Base-by-base conservation (phyloP, 2,329 filamentous ascomycete species). In the Pseudocercospora pini-densiflorae region DNA sequence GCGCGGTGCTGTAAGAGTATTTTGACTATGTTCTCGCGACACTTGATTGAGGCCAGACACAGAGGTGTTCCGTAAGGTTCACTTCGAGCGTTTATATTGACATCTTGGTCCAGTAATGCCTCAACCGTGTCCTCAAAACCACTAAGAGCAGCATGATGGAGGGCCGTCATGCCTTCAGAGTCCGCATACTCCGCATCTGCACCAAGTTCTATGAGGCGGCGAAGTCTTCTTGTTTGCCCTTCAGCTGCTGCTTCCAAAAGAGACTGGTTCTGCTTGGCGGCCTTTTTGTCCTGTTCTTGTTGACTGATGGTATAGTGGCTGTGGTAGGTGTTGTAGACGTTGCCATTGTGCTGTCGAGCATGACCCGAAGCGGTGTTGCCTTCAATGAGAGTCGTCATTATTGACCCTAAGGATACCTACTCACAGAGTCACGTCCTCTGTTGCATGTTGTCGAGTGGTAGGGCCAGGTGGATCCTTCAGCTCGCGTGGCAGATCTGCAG, bases 101-200 rank as follows among this genome's bases (percentile, higher is more conserved):
- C 55, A 1, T 63, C 45, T 2, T 19, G 23, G 1, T 63, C 49
- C 12, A 59, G 19, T 3, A 59, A 8, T n/a, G 27, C 14, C 29
- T 59, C 21, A 2, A 67, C 45, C 16, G 61, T 49, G 21, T 67
- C 62, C 21, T 69, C 49, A 36, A 61, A 64, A 21, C 65, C 62
- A 27, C 54, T 63, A 2, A 69, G 47, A 5, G 55, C 36, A 12
- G 67, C 67, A n/a, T 62, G 62, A 59, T 69, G 65, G 3, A 69
- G 51, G 8, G 59, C 64, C 1, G 59, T 69, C 12, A 60, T 33
- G 9, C 60, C 64, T n/a, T 60, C 54, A 21, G n/a, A 33, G 27
- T 58, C 54, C 16, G 27, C 31, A 33, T 33, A 5, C 19, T 58
- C 54, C 5, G 58, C 43, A 57, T 63, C 51, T 12, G 61, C 60